Evolutionary conservation across 2,329 filamentous ascomycete species (phyloP), one percentile per base, ranked within the genome.

Genomic region (Ceratocystis variospora): DNA sequence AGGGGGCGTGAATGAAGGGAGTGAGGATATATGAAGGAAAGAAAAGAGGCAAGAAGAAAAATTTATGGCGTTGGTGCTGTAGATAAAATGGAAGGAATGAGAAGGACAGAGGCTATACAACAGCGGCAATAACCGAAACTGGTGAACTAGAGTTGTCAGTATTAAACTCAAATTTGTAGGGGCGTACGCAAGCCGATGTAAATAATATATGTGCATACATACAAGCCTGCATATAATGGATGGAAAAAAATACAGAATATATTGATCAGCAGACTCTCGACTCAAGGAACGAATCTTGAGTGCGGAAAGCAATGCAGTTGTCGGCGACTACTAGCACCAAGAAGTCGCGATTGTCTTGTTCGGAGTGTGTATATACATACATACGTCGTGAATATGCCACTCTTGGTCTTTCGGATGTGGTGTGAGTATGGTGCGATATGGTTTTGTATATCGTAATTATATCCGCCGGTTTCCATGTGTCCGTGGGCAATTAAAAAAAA

Each of bases 121-220:
- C 48, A 28, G 22, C 48, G 48, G 48, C 25, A 53, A 53, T 53
- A 59, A 59, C 55, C 55, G 17, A 37, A 59, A 37, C 55, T 59
- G 55, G 28, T 59, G 31, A 59, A 59, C 25, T 31, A 59, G 8
- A 59, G n/a, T n/a, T 8, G 55, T 33, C 28, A 59, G 55, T 59
- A 31, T 5, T 59, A 28, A 37, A 12, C 31, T 19, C 37, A 41
- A 59, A 37, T 37, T 12, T 19, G 28, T 5, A 59, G 55, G 55
- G 33, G 19, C 17, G 55, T 19, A 59, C 55, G 15, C 19, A 59
- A n/a, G 55, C 8, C n/a, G n/a, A 22, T 22, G 3, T 5, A 22
- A 55, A 48, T 8, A n/a, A n/a, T 22, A 1, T 48, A 4, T 22
- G 22, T 50, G 22, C 48, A 50, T 50, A 50, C n/a, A 19, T 50